A percentile compares a stretch with the other conserved stretches of the same genome.
Evolutionary conservation across 306 rosid genomes (phyloP).

Genomic region (Quercus parvula): DNA sequence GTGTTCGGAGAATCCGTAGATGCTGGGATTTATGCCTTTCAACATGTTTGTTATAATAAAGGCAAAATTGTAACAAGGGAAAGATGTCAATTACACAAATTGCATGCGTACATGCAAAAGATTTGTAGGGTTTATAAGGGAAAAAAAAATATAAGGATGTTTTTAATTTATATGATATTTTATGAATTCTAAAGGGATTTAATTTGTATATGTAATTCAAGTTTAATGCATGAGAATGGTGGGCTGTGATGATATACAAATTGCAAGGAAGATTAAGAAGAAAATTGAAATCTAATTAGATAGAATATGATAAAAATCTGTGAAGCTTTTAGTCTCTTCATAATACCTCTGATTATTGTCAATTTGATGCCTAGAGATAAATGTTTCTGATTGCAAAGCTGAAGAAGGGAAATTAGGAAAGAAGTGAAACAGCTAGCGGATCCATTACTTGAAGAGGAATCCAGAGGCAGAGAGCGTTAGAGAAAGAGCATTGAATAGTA

Average conservation of each 20-base stretch:
- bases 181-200: neutral
- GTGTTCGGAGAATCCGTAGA: neutral
- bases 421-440: conserved; percentile 5
- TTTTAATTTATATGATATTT: neutral
- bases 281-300: neutral
- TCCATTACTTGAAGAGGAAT: conserved; percentile 10
- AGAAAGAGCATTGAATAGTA: conserved; percentile 1
- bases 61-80: neutral
- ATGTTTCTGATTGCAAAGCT: neutral
- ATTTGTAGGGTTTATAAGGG: neutral
- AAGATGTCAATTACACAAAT: neutral
- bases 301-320: neutral
- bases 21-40: neutral
- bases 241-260: neutral
- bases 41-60: neutral
- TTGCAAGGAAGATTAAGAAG: neutral
- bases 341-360: neutral
- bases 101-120: neutral
- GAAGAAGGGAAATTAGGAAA: neutral
- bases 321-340: neutral
- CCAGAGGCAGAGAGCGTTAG: neutral
- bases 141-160: neutral
- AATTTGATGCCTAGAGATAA: neutral
- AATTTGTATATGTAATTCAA: neutral
- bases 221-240: too few species aligned